These are phyloP conservation scores for Clavispora asparagi DNA, from an alignment of 805 yeast genomes.

Conservation along the genomic window DNA sequence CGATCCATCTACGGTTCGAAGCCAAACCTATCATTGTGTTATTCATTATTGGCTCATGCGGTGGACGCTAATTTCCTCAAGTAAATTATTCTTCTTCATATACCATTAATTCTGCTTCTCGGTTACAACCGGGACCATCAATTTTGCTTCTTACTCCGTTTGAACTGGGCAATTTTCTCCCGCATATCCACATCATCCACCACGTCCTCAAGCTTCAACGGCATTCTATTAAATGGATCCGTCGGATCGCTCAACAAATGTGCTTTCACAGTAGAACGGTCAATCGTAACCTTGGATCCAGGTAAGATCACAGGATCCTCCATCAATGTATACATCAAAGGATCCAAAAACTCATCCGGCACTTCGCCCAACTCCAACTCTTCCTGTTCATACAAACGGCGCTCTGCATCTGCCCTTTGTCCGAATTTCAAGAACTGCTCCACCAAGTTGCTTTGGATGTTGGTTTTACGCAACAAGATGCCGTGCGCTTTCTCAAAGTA, in stretches of 20 bases:
- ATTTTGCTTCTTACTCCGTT: slow-evolving; percentile 28
- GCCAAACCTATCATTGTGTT: too few relatives aligned
- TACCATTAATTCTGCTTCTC: background rate
- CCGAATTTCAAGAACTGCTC: slow-evolving; percentile 51
- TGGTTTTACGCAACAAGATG: slow-evolving; percentile 55
- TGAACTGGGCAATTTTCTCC: slow-evolving; percentile 54
- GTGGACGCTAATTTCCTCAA: too few relatives aligned
- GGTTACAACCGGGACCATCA: background rate
- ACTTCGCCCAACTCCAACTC: slow-evolving; percentile 86
- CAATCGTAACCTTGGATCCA: slow-evolving; percentile 76
- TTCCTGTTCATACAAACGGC: slow-evolving; percentile 66
- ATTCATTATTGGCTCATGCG: too few relatives aligned
- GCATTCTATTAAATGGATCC: slow-evolving; percentile 95
- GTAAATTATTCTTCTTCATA: too few relatives aligned
- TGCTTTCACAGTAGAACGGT: slow-evolving; percentile 85
- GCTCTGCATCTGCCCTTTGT: slow-evolving; percentile 55
- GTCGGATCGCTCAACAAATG: slow-evolving; percentile 92
- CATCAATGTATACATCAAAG: slow-evolving; percentile 94
- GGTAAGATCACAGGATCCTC: slow-evolving; percentile 95
- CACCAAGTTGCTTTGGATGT: slow-evolving; percentile 46
- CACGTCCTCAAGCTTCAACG: slow-evolving; percentile 85
- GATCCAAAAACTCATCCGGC: slow-evolving; percentile 96
- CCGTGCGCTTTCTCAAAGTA: slow-evolving; percentile 67
- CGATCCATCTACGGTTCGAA: too few relatives aligned
- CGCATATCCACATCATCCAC: slow-evolving; percentile 69